A percentile compares a stretch with the other conserved stretches of the same genome.
Evolutionary conservation across 2,329 filamentous ascomycete genomes (phyloP).

Genomic region (Pyricularia grisea): DNA sequence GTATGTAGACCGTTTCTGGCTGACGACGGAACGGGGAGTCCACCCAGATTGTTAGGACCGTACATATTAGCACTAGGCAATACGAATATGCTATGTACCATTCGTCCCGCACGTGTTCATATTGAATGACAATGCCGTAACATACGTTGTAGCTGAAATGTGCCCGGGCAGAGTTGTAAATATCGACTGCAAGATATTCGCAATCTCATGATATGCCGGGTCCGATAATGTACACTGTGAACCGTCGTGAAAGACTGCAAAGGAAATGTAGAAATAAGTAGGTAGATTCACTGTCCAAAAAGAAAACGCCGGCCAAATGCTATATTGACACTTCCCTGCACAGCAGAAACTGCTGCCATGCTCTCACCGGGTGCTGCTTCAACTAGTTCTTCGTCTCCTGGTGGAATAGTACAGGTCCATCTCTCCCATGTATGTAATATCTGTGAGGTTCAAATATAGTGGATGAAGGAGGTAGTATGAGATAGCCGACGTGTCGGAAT

Average conservation of each 20-base stretch:
- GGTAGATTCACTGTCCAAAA: constrained; percentile 22
- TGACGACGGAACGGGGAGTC: background rate
- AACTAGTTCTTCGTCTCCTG: background rate
- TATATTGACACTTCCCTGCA: constrained; percentile 2
- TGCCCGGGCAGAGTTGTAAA: background rate
- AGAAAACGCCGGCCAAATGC: constrained; percentile 3
- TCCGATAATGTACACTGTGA: background rate
- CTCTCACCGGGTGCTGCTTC: background rate
- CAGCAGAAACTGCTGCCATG: background rate
- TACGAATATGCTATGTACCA: background rate
- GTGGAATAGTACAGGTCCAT: background rate
- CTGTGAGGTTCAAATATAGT: background rate
- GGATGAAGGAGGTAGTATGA: background rate
- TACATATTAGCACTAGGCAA: background rate
- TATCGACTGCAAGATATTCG: background rate
- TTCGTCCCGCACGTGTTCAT: background rate
- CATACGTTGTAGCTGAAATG: background rate
- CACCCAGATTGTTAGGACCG: background rate
- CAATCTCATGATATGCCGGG: background rate
- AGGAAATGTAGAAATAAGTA: background rate
- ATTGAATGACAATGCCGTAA: background rate
- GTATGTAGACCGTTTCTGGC: background rate
- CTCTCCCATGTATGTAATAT: background rate
- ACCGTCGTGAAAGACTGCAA: background rate
- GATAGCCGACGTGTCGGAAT: constrained; percentile 8